These are phyloP conservation scores for Tanacetum coccineum DNA, from an alignment of 129 eudicot species.

Conservation along the genomic window DNA sequence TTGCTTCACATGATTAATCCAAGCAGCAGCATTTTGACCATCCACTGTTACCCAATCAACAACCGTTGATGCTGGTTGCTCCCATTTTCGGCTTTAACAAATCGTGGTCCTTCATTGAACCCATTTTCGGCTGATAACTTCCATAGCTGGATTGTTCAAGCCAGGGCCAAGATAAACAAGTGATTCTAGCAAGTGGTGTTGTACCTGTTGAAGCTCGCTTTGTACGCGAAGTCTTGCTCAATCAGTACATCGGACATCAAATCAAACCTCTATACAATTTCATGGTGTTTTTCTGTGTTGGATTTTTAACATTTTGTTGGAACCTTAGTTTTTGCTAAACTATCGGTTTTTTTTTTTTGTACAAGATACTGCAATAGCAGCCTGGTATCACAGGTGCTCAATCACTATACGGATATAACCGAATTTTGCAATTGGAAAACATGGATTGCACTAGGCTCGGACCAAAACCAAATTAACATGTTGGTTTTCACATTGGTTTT, in stretches of 20 bases:
- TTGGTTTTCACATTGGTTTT: no score
- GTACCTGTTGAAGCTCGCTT: background rate
- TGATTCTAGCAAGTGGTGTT: background rate
- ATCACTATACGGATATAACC: no score
- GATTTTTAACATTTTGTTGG: background rate
- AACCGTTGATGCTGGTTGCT: slow-evolving; percentile 95
- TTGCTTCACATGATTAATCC: slow-evolving; percentile 95
- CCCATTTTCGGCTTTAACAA: slow-evolving; percentile 14
- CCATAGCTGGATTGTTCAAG: background rate
- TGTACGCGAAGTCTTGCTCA: background rate
- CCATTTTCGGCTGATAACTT: no score
- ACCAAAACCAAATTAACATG: no score
- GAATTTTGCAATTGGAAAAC: no score
- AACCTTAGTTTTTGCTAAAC: background rate
- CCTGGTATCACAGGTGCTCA: background rate
- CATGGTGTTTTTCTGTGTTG: background rate
- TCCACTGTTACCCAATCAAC: slow-evolving; percentile 98
- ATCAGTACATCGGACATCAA: background rate
- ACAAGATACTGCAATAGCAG: background rate
- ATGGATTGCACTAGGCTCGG: no score
- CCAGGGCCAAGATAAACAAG: slow-evolving; percentile 1
- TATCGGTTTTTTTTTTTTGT: background rate
- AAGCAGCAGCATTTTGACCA: slow-evolving; percentile 83
- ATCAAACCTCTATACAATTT: background rate
- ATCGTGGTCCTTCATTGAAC: background rate